A percentile compares a stretch with the other conserved stretches of the same genome.
Evolutionary conservation across 2,329 filamentous ascomycete species (phyloP).

Genomic region (Davidsoniella virescens): DNA sequence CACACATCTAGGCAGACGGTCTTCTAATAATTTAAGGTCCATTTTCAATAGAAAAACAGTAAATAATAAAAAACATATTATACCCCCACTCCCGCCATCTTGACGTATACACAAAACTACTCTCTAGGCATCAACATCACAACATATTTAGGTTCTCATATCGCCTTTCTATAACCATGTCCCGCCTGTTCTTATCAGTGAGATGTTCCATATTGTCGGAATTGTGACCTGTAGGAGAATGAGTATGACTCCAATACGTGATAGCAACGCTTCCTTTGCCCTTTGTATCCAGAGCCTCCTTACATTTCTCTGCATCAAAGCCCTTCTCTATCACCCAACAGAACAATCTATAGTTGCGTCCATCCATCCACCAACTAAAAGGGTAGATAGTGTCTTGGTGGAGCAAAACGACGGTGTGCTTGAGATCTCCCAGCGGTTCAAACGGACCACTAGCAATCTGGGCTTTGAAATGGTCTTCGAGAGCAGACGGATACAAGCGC

Average conservation of each 20-base stretch:
- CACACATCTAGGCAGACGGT: too few relatives aligned
- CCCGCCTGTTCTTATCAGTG: background rate
- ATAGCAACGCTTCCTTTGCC: slow-evolving; percentile 16
- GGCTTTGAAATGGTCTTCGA: slow-evolving; percentile 5
- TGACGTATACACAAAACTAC: too few relatives aligned
- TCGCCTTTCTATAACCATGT: background rate
- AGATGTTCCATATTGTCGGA: slow-evolving; percentile 4
- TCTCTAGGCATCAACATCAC: too few relatives aligned
- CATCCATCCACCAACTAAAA: slow-evolving; percentile 16
- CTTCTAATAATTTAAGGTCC: too few relatives aligned
- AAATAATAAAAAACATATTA: background rate
- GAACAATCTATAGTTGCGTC: slow-evolving; percentile 6
- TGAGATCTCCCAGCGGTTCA: background rate
- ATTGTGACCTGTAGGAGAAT: slow-evolving; percentile 12
- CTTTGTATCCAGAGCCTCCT: slow-evolving; percentile 14
- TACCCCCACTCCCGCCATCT: background rate
- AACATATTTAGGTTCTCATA: too few relatives aligned
- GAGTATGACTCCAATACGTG: slow-evolving; percentile 19
- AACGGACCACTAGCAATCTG: slow-evolving; percentile 5
- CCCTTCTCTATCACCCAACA: slow-evolving; percentile 15
- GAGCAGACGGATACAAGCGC: background rate
- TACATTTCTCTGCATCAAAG: slow-evolving; percentile 15
- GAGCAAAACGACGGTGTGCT: slow-evolving; percentile 15
- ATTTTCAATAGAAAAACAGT: background rate
- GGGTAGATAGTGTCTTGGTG: slow-evolving; percentile 17